phyloP scores from a whole-genome alignment of 305 asterid genomes.

The Fraxinus velutina region DNA sequence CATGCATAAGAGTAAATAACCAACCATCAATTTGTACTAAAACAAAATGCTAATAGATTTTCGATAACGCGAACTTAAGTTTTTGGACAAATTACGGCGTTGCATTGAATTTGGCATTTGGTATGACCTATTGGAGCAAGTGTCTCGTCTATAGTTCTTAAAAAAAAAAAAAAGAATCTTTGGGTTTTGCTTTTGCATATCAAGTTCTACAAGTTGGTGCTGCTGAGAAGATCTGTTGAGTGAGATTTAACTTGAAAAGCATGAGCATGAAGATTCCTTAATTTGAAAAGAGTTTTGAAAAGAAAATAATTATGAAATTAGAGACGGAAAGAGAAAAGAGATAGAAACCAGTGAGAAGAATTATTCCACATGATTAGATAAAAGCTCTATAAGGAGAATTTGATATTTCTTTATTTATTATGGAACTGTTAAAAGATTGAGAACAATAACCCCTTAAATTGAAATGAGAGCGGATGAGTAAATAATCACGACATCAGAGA shows the following conservation, averaged over 20 bases:
- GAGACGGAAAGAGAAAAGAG: not conserved
- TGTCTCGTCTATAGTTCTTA: not conserved
- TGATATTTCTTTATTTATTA: not conserved
- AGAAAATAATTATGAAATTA: not conserved
- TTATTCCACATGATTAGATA: not conserved
- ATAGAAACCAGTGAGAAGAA: not conserved
- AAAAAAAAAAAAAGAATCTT: not conserved
- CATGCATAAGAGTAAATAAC: not conserved
- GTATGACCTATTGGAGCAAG: not conserved
- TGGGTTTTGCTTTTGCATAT: not conserved
- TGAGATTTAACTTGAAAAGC: not conserved
- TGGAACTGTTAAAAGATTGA: not conserved
- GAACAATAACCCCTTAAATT: constrained; percentile 11
- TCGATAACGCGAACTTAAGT: not conserved
- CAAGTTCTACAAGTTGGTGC: not conserved
- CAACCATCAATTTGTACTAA: not conserved
- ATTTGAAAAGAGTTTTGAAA: not conserved
- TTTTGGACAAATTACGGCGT: not conserved
- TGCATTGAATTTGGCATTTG: not conserved
- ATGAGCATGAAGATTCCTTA: not conserved
- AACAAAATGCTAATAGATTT: not conserved
- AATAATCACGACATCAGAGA: constrained; percentile 1
- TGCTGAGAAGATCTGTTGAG: not conserved
- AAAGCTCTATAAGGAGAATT: not conserved
- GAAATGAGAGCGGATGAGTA: not conserved